phyloP scores from a whole-genome alignment of 768 basidiomycete species.

The Lactarius psammicola region DNA sequence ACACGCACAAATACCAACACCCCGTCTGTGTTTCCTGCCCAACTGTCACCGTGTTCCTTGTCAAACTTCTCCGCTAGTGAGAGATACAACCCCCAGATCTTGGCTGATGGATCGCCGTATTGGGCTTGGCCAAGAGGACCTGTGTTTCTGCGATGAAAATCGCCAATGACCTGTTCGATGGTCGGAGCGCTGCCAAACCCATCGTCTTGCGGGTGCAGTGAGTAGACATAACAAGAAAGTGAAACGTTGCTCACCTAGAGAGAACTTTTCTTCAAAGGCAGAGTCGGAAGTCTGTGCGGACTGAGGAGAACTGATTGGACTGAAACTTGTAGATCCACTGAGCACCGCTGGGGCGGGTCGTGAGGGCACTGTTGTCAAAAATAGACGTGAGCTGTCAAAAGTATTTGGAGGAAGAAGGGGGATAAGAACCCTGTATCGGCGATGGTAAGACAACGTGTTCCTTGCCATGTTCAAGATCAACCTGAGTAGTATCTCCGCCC shows the following conservation, averaged over 20 bases:
- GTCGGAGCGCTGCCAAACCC: background rate
- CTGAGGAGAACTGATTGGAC: background rate
- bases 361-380: background rate
- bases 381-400: background rate
- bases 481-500: background rate
- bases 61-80: constrained; percentile 19
- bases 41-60: constrained; percentile 24
- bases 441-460: background rate
- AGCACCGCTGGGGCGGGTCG: background rate
- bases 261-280: constrained; percentile 5
- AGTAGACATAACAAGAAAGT: background rate
- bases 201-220: constrained; percentile 5
- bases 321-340: background rate
- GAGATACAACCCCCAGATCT: constrained; percentile 25
- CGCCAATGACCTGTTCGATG: background rate
- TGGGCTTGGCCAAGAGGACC: background rate
- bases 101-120: constrained; percentile 15
- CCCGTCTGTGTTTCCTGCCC: constrained; percentile 27
- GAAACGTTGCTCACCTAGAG: background rate
- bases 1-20: constrained; percentile 25
- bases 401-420: background rate
- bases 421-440: background rate
- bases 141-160: constrained; percentile 1
- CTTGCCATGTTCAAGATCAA: constrained; percentile 14
- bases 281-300: background rate